Percentiles rank a stretch among this genome's conserved stretches.
Conservation (phyloP, 2,329 filamentous ascomycete species). For the Botrytis byssoidea region DNA sequence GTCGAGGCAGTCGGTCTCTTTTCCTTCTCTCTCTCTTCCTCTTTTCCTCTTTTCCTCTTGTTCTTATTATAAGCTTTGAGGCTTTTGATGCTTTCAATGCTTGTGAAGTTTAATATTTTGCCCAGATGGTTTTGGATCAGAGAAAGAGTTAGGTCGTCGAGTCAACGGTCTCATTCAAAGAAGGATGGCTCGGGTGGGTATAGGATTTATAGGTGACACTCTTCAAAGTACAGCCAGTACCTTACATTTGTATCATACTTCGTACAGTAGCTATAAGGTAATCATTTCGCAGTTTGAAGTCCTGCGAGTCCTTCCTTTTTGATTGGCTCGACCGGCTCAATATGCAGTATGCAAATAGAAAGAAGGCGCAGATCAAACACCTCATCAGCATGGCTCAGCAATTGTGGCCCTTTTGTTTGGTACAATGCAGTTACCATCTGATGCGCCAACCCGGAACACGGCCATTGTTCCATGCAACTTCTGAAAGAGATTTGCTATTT, state of each 20-base stretch:
- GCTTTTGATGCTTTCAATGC: not conserved
- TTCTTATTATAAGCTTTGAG: not conserved
- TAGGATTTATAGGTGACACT: not conserved
- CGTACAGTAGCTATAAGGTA: not conserved
- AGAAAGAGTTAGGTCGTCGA: not conserved
- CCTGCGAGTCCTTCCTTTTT: not conserved
- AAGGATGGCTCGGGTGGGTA: not conserved
- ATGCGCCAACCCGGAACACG: conserved; percentile 19
- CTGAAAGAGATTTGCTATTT: conserved; percentile 3
- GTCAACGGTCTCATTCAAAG: not conserved
- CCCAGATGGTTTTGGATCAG: not conserved
- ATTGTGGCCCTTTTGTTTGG: not conserved
- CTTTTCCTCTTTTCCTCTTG: not conserved
- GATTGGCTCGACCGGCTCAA: not conserved
- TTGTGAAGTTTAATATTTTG: not conserved
- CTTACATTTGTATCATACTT: not conserved
- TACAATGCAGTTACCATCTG: not conserved
- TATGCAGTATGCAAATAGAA: not conserved
- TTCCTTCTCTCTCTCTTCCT: not conserved
- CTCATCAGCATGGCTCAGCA: conserved; percentile 13
- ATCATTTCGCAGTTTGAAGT: not conserved
- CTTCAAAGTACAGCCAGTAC: not conserved
- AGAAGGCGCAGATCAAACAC: conserved; percentile 12
- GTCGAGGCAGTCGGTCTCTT: not conserved
- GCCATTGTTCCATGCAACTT: conserved; percentile 9